Conservation (phyloP, 352 stramenopile genomes). For the Pythium utonaiense region DNA sequence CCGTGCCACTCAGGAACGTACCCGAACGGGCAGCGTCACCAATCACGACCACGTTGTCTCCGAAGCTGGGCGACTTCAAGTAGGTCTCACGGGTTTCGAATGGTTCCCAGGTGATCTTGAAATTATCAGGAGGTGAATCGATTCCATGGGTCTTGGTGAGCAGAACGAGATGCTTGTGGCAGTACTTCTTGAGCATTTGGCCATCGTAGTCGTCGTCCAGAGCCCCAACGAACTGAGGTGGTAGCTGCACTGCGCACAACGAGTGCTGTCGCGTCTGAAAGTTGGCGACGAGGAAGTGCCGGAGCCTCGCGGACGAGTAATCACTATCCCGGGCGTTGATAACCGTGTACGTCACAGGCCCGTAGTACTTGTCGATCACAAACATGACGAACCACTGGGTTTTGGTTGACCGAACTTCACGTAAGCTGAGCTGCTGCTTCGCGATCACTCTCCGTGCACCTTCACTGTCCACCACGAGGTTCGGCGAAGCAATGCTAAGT, state of each 20-base stretch:
- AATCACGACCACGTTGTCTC: slow-evolving; percentile 25
- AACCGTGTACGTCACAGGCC: slow-evolving; percentile 20
- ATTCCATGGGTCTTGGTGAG: slow-evolving; percentile 16
- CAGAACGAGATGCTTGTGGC: slow-evolving; percentile 13
- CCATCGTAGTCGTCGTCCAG: slow-evolving; percentile 25
- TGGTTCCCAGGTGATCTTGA: slow-evolving; percentile 17
- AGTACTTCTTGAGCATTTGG: slow-evolving; percentile 17
- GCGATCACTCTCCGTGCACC: slow-evolving; percentile 16
- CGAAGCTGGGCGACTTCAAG: slow-evolving; percentile 15
- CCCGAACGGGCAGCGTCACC: slow-evolving; percentile 25
- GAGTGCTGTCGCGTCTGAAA: slow-evolving; percentile 21
- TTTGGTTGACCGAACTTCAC: slow-evolving; percentile 12
- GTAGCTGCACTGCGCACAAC: slow-evolving; percentile 22
- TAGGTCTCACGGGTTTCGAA: slow-evolving; percentile 28
- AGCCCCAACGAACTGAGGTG: slow-evolving; percentile 22
- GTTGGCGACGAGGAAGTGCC: slow-evolving; percentile 22
- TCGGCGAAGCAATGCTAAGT: background rate
- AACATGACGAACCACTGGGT: slow-evolving; percentile 26
- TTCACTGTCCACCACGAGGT: slow-evolving; percentile 23
- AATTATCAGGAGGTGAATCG: slow-evolving; percentile 11
- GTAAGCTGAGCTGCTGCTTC: slow-evolving; percentile 19
- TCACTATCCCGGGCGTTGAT: slow-evolving; percentile 25
- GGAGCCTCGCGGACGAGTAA: slow-evolving; percentile 17
- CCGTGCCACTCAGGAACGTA: slow-evolving; percentile 25
- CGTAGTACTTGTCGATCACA: slow-evolving; percentile 24